Conservation (phyloP, 202 grass and related monocot genomes). For the Thinopyrum obtusiflorum region DNA sequence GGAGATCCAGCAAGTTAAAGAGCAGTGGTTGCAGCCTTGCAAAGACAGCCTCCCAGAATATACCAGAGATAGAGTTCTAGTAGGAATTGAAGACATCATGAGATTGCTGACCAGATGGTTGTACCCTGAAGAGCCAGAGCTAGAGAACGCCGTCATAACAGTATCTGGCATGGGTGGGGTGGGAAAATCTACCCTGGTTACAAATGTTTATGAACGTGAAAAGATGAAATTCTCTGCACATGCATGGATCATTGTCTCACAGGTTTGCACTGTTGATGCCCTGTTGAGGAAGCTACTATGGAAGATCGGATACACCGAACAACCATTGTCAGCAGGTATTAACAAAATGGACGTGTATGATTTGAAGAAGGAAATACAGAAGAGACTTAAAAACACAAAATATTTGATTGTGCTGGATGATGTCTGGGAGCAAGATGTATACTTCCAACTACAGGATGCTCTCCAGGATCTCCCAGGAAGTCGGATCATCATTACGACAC, state of each 20-base stretch:
- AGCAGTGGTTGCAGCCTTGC: neutral
- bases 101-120: conserved; percentile 18
- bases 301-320: neutral
- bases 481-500: conserved; percentile 46
- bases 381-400: neutral
- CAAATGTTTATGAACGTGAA: conserved; percentile 36
- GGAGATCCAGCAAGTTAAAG: neutral
- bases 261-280: conserved; percentile 12
- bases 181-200: conserved; percentile 54
- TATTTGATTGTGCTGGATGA: conserved; percentile 59
- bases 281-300: conserved; percentile 33
- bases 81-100: conserved; percentile 40
- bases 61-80: conserved; percentile 19
- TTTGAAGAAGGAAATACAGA: conserved; percentile 16
- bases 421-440: conserved; percentile 42
- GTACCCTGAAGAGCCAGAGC: neutral
- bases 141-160: conserved; percentile 7
- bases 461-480: neutral
- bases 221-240: conserved; percentile 28
- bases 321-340: neutral
- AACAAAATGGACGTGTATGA: conserved; percentile 28
- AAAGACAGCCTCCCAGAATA: neutral
- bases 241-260: conserved; percentile 51
- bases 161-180: conserved; percentile 72
- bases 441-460: conserved; percentile 5